Percentiles rank a stretch among this genome's conserved stretches.
Conservation (phyloP, 2,329 filamentous ascomycete genomes). For the Pestalotiopsis sp. region DNA sequence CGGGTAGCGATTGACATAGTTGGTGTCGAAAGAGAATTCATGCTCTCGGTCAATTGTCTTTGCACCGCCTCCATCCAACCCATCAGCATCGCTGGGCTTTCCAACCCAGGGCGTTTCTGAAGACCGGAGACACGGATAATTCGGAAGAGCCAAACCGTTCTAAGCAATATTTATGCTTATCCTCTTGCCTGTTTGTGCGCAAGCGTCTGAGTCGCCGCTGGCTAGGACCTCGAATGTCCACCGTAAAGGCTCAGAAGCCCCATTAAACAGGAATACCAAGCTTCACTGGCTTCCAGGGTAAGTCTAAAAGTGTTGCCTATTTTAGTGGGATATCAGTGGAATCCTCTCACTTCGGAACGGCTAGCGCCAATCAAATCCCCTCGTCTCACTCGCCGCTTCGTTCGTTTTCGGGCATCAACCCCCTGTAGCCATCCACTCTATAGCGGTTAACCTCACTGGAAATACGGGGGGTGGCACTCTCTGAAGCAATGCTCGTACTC, state of each 20-base stretch:
- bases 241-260: background rate
- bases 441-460: background rate
- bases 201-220: background rate
- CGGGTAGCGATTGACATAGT: background rate
- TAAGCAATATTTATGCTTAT: background rate
- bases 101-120: background rate
- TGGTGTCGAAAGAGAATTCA: background rate
- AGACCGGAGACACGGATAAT: background rate
- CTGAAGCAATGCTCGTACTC: background rate
- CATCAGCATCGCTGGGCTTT: background rate
- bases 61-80: background rate
- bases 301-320: background rate
- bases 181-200: background rate
- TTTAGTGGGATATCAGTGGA: background rate
- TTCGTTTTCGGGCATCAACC: background rate
- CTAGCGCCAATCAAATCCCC: background rate
- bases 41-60: background rate
- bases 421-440: background rate
- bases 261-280: slow-evolving; percentile 2
- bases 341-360: background rate
- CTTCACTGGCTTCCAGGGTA: background rate
- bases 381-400: background rate
- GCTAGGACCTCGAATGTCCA: background rate
- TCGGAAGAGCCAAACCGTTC: slow-evolving; percentile 4
- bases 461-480: background rate